Evolutionary conservation across 164 flowering plant genomes (phyloP).

Genomic region (Buxus sempervirens): DNA sequence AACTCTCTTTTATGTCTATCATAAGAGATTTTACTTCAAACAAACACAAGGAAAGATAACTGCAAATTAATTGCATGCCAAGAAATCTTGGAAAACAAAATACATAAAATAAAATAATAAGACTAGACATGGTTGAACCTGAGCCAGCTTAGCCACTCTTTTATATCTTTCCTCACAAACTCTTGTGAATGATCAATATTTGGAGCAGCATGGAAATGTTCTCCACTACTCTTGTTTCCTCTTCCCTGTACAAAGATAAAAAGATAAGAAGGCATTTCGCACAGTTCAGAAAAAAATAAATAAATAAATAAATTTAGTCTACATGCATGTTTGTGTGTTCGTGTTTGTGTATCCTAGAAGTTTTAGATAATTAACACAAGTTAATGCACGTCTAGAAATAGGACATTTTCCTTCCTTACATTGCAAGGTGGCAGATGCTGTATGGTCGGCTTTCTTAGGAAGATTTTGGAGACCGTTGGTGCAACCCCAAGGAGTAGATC

Average conservation of each 20-base stretch:
- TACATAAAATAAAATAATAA: constrained; percentile 4
- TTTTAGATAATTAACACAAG: no score
- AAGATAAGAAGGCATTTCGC: constrained; percentile 3
- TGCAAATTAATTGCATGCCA: background rate
- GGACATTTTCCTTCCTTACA: no score
- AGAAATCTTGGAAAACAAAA: constrained; percentile 1
- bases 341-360: no score
- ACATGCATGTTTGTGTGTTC: no score
- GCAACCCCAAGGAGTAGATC: no score
- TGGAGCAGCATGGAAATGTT: constrained; percentile 98
- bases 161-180: constrained; percentile 88
- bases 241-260: constrained; percentile 82
- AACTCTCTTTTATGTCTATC: background rate
- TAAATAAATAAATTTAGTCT: no score
- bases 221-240: constrained; percentile 98
- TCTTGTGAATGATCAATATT: constrained; percentile 99
- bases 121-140: constrained; percentile 39
- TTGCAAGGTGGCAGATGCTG: no score
- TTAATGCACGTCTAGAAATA: no score
- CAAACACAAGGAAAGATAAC: background rate
- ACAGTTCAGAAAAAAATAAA: background rate
- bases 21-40: background rate
- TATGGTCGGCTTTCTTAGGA: no score
- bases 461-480: no score
- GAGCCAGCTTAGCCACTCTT: constrained; percentile 91